Evolutionary conservation across 495 filamentous ascomycete species (phyloP), one percentile per base, ranked within the genome.

Genomic region (Neurospora hispaniola): DNA sequence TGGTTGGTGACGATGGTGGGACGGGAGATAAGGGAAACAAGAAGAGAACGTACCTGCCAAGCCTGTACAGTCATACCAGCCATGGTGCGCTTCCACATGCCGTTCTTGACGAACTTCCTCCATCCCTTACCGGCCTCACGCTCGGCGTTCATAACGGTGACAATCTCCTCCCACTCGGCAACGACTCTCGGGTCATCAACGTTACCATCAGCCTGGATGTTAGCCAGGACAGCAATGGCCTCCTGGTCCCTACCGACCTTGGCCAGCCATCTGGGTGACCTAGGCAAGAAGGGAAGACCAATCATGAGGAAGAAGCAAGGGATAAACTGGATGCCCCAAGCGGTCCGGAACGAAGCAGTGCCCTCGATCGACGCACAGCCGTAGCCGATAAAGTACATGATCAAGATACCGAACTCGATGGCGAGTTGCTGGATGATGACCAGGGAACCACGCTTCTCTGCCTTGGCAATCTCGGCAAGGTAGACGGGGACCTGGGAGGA

Each of bases 401-500:
- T 82, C 46, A 88, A 74, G 72, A 88, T 87, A 69, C 90, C 90
- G 84, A 88, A 91, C 83, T 92, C 90, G 69, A 94, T 93, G 35
- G 91, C 89, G 75, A 90, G 87, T 80, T 93, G 92, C 75, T 93
- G 91, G 73, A 93, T 91, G 59, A 90, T 87, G 69, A 93, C 88
- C 69, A 94, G 86, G 0, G 87, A 88, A 42, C 92, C 91, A 35
- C 88, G 85, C 79, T 90, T 89, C 44, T 89, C 86, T 31, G 89
- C 88, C 69, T 88, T 88, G 6, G 91, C 88, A 44, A 93, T 87
- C 77, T 94, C 91, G 54, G 90, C 90, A 4, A 93, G 85, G 80
- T 93, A 94, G n/a, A 94, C 91, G n/a, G 89, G 90, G 0, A 93
- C 91, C 75, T 93, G 91, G 2, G 90, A 91, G 2, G 90, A 92